Evolutionary conservation across 805 yeast genomes (phyloP), one percentile per base, ranked within the genome.

Genomic region (Sugiyamaella lignohabitans): DNA sequence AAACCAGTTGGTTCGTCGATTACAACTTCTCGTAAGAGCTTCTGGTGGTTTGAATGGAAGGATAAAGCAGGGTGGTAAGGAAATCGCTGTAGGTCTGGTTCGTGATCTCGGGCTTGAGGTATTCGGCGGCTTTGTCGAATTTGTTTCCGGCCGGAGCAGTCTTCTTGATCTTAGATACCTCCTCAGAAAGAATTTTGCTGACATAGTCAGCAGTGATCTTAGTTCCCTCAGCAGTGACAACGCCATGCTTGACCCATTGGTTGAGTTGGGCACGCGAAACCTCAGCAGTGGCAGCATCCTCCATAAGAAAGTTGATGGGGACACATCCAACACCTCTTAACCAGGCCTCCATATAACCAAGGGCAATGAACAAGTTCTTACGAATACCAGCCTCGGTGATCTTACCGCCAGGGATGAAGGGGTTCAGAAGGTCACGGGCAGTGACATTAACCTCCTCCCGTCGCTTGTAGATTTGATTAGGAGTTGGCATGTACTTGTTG

Each of bases 231-330:
- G 74, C 75, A 40, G 85, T 79, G 36, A 56, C 58, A 48, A 76
- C 76, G 34, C 77, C 76, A 64, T 80, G 85, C 51, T 75, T 75
- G 45, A 80, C 82, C 88, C 88, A 82, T 63, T 82, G 84, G 76
- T 82, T 77, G 57, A 81, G 74, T 66, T 79, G 84, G 29, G 82
- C 72, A 59, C 87, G 74, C 23, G 84, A 80, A n/a, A 81, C 86
- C 64, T 81, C 87, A 43, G 86, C 87, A 46, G 86, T 81, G 44
- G 86, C 87, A 29, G 87, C 87, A 58, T 81, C 87, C 68, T 81
- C 87, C 87, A 81, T 81, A 65, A 81, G 70, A 65, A 73, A 78
- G 71, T 82, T 79, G 67, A 81, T 80, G 53, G 87, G 86, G 47
- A 81, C 85, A 64, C 85, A 80, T 8, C 87, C 87, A 48, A 77